Percentiles rank a stretch among this genome's conserved stretches.
phyloP scores from a whole-genome alignment of 768 basidiomycete species.

The Agrocybe chaxingu region DNA sequence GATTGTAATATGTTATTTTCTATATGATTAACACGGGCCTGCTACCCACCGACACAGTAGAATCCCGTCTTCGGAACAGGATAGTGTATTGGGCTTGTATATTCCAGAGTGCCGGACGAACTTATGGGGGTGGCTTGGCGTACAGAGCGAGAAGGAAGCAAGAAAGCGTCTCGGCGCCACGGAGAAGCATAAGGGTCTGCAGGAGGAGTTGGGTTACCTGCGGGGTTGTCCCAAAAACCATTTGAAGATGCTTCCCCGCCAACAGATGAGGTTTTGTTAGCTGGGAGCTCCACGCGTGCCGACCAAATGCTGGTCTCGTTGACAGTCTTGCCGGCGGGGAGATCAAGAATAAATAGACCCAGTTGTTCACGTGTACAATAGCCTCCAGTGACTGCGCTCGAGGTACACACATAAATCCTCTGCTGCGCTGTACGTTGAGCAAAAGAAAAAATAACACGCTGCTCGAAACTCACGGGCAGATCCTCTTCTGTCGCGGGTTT shows the following conservation, averaged over 20 bases:
- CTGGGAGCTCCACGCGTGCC: conserved; percentile 64
- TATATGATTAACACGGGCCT: neutral
- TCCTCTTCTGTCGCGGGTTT: conserved; percentile 41
- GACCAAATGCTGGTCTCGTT: conserved; percentile 88
- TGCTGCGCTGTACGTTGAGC: conserved; percentile 37
- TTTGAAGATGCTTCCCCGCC: conserved; percentile 21
- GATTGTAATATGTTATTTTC: neutral
- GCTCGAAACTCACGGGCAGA: conserved; percentile 54
- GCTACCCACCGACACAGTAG: conserved; percentile 84
- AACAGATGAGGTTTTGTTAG: conserved; percentile 26
- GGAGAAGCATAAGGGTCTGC: conserved; percentile 44
- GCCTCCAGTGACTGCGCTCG: conserved; percentile 66
- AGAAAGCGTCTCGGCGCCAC: conserved; percentile 32
- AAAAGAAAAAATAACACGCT: conserved; percentile 10
- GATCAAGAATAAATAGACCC: conserved; percentile 86
- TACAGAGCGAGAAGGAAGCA: conserved; percentile 1
- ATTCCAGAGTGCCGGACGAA: conserved; percentile 48
- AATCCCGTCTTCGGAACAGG: conserved; percentile 85
- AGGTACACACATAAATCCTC: conserved; percentile 94
- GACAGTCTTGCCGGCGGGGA: conserved; percentile 57
- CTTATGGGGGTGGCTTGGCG: conserved; percentile 38
- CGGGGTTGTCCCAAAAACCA: conserved; percentile 58
- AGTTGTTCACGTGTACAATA: conserved; percentile 69
- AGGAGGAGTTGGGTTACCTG: conserved; percentile 55
- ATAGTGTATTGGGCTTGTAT: conserved; percentile 77